Base-by-base conservation (phyloP, 2,329 filamentous ascomycete genomes). In the Ascochyta lentis region DNA sequence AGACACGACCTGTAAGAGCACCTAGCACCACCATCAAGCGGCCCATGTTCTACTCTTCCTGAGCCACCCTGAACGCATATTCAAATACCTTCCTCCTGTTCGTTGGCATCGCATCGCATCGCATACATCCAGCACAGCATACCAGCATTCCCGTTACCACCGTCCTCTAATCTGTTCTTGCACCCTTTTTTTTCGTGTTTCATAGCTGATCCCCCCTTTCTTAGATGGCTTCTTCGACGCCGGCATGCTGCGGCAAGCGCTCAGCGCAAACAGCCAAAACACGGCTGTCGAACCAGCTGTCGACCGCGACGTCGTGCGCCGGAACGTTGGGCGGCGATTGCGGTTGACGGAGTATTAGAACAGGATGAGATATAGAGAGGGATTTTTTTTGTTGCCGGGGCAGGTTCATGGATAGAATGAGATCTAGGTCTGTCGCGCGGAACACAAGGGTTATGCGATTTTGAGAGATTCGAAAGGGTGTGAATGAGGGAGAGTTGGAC, bases 191-290 rank as follows among this genome's bases (percentile, higher is more conserved):
- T 41, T 52, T 49, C 37, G 13, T 60, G n/a, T 44, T 48, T 45
- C 33, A 40, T 66, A 63, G 57, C 65, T 71, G 60, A 66, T 77
- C 75, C 67, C 75, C 44, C 59, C 12, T 61, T 63, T 59, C 58
- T 50, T 71, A 96, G 93, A 97, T 81, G 94, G 94, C 29, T 97
- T 98, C 81, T 98, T 98, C 78, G 94, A 98, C 73, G 92, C 94
- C 0, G 94, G 94, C 13, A 96, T 97, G 92, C 84, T 97, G 5
- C 82, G 95, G 23, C 91, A 96, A 74, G 92, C 92, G 1, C 85
- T 96, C 54, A 93, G 93, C 72, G 89, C 88, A 2, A 84, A 89
- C 46, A 84, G 89, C 45, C 61, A 59, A 37, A 51, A 58, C 43
- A 83, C 84, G 15, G 82, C 86, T 29, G 64, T 58, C 53, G 80